These are phyloP conservation scores for Sarocladium strictum DNA, from an alignment of 2,329 filamentous ascomycete species.

Conservation along the genomic window DNA sequence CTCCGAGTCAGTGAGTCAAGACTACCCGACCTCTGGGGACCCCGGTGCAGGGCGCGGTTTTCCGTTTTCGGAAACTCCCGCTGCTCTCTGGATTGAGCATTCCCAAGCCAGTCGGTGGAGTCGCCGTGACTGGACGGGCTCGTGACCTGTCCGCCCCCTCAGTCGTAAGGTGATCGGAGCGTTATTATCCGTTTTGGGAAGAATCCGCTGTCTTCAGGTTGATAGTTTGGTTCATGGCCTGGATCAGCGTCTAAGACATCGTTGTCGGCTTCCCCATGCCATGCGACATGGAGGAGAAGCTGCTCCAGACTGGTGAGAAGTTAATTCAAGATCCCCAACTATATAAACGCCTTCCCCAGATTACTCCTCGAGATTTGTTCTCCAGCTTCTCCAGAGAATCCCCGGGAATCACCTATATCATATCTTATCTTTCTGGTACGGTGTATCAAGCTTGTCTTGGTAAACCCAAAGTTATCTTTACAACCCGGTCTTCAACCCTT, in stretches of 20 bases:
- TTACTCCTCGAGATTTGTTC: slow-evolving; percentile 9
- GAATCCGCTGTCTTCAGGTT: neutral
- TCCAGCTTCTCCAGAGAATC: slow-evolving; percentile 12
- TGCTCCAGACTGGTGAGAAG: neutral
- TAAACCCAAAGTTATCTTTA: neutral
- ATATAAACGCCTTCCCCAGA: slow-evolving; percentile 13
- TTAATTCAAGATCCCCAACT: neutral
- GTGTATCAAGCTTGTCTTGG: neutral
- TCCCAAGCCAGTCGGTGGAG: neutral
- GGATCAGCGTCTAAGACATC: slow-evolving; percentile 3
- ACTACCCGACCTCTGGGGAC: neutral
- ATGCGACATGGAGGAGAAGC: slow-evolving; percentile 6
- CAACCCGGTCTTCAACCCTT: too few relatives aligned
- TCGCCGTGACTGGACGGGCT: neutral
- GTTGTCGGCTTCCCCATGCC: slow-evolving; percentile 9
- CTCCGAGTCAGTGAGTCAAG: slow-evolving; percentile 4
- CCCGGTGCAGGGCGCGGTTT: slow-evolving; percentile 8
- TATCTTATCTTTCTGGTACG: neutral
- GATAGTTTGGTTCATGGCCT: slow-evolving; percentile 1
- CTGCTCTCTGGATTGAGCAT: neutral
- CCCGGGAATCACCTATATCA: slow-evolving; percentile 7
- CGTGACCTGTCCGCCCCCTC: neutral
- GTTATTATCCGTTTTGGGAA: slow-evolving; percentile 9
- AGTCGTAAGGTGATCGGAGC: too few relatives aligned
- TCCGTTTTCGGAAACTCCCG: slow-evolving; percentile 9